Evolutionary conservation across 805 yeast species (phyloP).

Genomic region (Cyberlindnera maritima): DNA sequence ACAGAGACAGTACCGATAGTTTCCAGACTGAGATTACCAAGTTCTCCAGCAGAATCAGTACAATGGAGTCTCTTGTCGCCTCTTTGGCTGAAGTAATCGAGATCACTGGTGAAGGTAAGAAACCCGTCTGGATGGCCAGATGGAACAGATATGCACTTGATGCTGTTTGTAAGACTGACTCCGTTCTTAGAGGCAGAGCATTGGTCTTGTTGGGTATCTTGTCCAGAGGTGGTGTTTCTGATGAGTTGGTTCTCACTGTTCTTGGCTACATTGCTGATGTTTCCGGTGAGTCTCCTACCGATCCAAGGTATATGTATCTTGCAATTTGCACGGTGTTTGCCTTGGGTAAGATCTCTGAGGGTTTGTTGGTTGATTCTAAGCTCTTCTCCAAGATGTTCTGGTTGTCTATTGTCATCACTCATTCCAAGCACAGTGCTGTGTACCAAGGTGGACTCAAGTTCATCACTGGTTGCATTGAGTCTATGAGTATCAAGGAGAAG

Average conservation of each 20-base stretch:
- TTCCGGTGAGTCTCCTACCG: conserved; percentile 29
- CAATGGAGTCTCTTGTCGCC: conserved; percentile 59
- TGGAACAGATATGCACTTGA: conserved; percentile 66
- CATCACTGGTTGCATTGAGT: conserved; percentile 34
- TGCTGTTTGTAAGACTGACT: conserved; percentile 52
- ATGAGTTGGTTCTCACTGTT: conserved; percentile 43
- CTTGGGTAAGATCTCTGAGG: conserved; percentile 38
- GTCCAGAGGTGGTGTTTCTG: conserved; percentile 60
- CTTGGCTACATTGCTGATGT: conserved; percentile 32
- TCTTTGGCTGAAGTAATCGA: conserved; percentile 51
- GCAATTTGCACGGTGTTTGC: conserved; percentile 38
- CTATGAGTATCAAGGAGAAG: conserved; percentile 31
- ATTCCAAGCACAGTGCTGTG: conserved; percentile 33
- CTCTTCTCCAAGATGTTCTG: conserved; percentile 35
- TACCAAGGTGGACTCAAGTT: conserved; percentile 41
- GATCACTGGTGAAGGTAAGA: conserved; percentile 45
- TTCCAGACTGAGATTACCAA: conserved; percentile 35
- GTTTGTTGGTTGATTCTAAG: conserved; percentile 32
- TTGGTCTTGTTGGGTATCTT: conserved; percentile 67
- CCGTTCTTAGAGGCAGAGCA: conserved; percentile 66
- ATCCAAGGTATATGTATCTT: conserved; percentile 22
- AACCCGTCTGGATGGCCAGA: conserved; percentile 55
- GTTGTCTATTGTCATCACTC: conserved; percentile 33
- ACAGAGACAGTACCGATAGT: conserved; percentile 46
- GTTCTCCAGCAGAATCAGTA: conserved; percentile 36